Evolutionary conservation across 768 basidiomycete species (phyloP).

Genomic region (Mycena latifolia): DNA sequence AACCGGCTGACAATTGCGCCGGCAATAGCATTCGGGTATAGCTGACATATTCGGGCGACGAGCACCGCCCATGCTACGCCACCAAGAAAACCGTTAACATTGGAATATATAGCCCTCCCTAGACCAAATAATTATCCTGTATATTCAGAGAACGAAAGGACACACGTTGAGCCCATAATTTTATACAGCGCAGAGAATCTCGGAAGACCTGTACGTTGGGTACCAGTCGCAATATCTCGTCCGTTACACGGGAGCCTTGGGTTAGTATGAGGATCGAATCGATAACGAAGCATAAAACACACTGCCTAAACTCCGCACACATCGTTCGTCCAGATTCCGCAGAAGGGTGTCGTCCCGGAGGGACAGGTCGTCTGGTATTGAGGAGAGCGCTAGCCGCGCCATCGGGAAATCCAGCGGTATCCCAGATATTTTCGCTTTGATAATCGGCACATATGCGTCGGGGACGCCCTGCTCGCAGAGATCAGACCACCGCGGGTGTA

Average conservation of each 20-base stretch:
- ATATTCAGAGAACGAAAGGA: slow-evolving; percentile 28
- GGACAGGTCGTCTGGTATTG: slow-evolving; percentile 93
- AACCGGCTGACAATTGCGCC: slow-evolving; percentile 97
- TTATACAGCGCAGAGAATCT: slow-evolving; percentile 94
- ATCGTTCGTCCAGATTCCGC: slow-evolving; percentile 93
- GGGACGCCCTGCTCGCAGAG: slow-evolving; percentile 83
- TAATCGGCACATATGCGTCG: slow-evolving; percentile 96
- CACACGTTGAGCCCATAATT: slow-evolving; percentile 96
- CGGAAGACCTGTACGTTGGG: slow-evolving; percentile 97
- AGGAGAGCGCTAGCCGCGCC: slow-evolving; percentile 87
- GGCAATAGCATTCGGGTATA: slow-evolving; percentile 95
- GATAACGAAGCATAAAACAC: slow-evolving; percentile 29
- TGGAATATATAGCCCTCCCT: slow-evolving; percentile 98
- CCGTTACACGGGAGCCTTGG: slow-evolving; percentile 93
- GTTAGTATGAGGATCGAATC: slow-evolving; percentile 25
- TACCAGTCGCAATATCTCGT: slow-evolving; percentile 94
- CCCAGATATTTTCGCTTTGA: slow-evolving; percentile 91
- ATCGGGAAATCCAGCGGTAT: slow-evolving; percentile 96
- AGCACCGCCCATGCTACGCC: slow-evolving; percentile 99
- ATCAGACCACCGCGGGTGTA: slow-evolving; percentile 1
- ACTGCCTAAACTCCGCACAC: slow-evolving; percentile 96
- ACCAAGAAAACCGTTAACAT: slow-evolving; percentile 97
- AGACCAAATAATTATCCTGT: slow-evolving; percentile 19
- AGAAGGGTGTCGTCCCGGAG: slow-evolving; percentile 93
- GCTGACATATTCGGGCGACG: slow-evolving; percentile 98